phyloP scores from a whole-genome alignment of 768 basidiomycete genomes.

The Psilocybe tampanensis region DNA sequence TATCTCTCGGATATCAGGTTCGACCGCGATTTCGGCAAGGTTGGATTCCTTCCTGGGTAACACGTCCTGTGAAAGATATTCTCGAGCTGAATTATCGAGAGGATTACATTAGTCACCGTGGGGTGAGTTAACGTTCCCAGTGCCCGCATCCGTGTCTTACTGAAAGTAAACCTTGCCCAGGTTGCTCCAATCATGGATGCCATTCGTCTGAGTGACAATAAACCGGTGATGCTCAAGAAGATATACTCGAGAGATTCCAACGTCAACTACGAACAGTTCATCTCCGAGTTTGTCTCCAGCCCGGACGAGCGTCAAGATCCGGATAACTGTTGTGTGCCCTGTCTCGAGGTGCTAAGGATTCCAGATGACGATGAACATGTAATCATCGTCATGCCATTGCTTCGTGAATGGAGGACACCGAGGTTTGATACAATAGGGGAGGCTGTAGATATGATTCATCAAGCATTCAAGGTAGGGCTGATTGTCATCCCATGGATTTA shows the following conservation, averaged over 20 bases:
- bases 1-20: slow-evolving; percentile 30
- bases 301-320: slow-evolving; percentile 15
- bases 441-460: slow-evolving; percentile 30
- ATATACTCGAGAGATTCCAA: background rate
- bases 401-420: slow-evolving; percentile 25
- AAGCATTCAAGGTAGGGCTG: slow-evolving; percentile 32
- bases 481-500: background rate
- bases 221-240: slow-evolving; percentile 31
- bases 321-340: slow-evolving; percentile 36
- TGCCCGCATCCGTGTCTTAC: background rate
- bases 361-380: slow-evolving; percentile 19
- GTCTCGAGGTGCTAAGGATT: slow-evolving; percentile 22
- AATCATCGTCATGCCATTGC: slow-evolving; percentile 31
- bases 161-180: background rate
- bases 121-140: background rate
- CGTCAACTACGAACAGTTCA: slow-evolving; percentile 31
- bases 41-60: slow-evolving; percentile 37
- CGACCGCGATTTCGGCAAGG: slow-evolving; percentile 30
- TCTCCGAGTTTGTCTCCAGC: slow-evolving; percentile 24
- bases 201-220: slow-evolving; percentile 26
- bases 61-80: background rate
- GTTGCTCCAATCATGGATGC: slow-evolving; percentile 24
- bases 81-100: background rate
- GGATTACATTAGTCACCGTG: background rate
- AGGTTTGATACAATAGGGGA: slow-evolving; percentile 37